A percentile compares a stretch with the other conserved stretches of the same genome.
phyloP scores from a whole-genome alignment of 2,329 filamentous ascomycete genomes.

The Hawksworthiomyces lignivorus region DNA sequence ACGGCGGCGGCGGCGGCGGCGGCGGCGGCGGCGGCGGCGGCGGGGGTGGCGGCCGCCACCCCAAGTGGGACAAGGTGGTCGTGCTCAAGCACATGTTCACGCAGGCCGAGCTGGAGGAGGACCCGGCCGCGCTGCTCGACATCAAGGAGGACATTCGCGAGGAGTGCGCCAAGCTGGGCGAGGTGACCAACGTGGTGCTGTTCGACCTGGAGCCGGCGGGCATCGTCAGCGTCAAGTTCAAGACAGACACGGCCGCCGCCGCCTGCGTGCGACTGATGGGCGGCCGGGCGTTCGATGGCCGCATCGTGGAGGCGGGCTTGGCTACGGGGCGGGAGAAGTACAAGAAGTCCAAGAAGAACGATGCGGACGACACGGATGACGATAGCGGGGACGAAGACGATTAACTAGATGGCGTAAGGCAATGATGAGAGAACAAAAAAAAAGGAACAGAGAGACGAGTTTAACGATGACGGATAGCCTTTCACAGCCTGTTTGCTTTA shows the following conservation, averaged over 20 bases:
- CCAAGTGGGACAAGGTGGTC: conserved; percentile 69
- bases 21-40: conserved; percentile 21
- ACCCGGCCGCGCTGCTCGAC: conserved; percentile 73
- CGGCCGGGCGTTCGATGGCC: conserved; percentile 70
- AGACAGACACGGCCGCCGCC: conserved; percentile 59
- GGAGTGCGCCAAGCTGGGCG: conserved; percentile 77
- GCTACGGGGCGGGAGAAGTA: conserved; percentile 63
- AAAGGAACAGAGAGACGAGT: no score
- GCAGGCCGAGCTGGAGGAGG: conserved; percentile 73
- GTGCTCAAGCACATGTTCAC: conserved; percentile 94
- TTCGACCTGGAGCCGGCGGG: conserved; percentile 83
- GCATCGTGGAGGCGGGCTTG: conserved; percentile 62
- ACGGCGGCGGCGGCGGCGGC: conserved; percentile 11
- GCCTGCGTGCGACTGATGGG: conserved; percentile 70
- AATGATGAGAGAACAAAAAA: no score
- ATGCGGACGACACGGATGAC: conserved; percentile 10
- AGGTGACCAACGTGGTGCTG: conserved; percentile 83
- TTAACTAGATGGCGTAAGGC: no score
- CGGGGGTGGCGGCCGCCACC: conserved; percentile 25
- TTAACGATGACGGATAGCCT: no score
- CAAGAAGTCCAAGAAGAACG: conserved; percentile 18
- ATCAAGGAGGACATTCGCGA: conserved; percentile 93
- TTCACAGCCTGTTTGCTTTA: not conserved
- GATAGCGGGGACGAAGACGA: conserved; percentile 19
- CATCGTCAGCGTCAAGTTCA: conserved; percentile 78